These are phyloP conservation scores for Colletotrichum noveboracense DNA, from an alignment of 2,329 filamentous ascomycete genomes.

Conservation along the genomic window DNA sequence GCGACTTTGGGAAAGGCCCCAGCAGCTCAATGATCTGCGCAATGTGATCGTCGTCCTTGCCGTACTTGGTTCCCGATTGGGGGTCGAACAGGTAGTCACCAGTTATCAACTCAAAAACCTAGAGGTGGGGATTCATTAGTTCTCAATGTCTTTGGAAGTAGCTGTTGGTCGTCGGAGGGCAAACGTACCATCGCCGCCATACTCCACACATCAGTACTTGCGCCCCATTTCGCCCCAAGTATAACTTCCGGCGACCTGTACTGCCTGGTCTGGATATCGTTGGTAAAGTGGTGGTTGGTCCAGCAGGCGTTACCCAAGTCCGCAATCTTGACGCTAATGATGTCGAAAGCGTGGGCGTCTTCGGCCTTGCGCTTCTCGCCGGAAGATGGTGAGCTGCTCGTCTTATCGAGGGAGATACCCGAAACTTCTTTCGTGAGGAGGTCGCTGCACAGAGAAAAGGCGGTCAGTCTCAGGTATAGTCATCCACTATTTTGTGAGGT, in stretches of 20 bases:
- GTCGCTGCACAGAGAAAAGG: slow-evolving; percentile 62
- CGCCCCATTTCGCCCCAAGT: slow-evolving; percentile 95
- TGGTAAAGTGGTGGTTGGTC: slow-evolving; percentile 99
- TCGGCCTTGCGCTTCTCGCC: slow-evolving; percentile 69
- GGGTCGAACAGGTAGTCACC: slow-evolving; percentile 99
- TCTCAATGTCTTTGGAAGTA: not conserved
- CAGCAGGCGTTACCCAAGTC: slow-evolving; percentile 98
- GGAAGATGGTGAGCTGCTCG: slow-evolving; percentile 52
- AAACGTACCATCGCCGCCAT: slow-evolving; percentile 96
- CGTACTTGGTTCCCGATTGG: slow-evolving; percentile 97
- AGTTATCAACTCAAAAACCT: slow-evolving; percentile 98
- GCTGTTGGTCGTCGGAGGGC: not conserved
- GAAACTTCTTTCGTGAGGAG: slow-evolving; percentile 92
- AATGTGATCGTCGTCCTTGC: slow-evolving; percentile 99
- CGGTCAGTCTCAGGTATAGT: slow-evolving; percentile 1
- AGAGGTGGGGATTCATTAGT: slow-evolving; percentile 7
- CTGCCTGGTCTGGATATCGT: slow-evolving; percentile 97
- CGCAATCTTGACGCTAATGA: slow-evolving; percentile 98
- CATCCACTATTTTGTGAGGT: not conserved
- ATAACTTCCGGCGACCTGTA: slow-evolving; percentile 98
- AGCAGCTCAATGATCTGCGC: slow-evolving; percentile 98
- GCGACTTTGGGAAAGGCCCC: slow-evolving; percentile 88
- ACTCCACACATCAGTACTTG: slow-evolving; percentile 99
- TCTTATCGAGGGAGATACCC: slow-evolving; percentile 89
- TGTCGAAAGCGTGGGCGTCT: slow-evolving; percentile 64